Evolutionary conservation across 2,329 filamentous ascomycete genomes (phyloP), one percentile per base, ranked within the genome.

Genomic region (Cercospora sp.): DNA sequence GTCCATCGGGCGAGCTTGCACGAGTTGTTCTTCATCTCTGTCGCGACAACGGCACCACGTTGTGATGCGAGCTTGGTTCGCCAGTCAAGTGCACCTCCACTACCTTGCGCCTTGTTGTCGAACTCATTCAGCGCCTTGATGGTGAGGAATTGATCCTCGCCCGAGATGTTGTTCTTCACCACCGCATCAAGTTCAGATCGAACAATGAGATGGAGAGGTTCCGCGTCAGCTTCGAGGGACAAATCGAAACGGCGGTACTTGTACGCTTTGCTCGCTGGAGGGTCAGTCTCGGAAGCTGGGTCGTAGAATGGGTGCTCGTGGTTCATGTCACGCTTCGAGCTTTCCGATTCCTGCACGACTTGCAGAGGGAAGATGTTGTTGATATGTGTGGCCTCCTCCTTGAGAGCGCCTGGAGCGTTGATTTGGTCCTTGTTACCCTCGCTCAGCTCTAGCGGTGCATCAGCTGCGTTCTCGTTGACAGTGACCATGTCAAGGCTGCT

Each of bases 11-110:
- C 95, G 71, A 99, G 90, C 86, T 99, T 99, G 91, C 93, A 97
- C 79, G 90, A 93, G 88, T 99, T 99, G 89, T 99, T 99, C 92
- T 99, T 99, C 95, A 99, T 99, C 85, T 99, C 95, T 12, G 95
- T 99, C 21, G 95, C 95, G 28, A 99, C 91, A 53, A 99, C 94
- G 66, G 95, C 95, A 89, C 95, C 95, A 77, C 95, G 91, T 85
- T 97, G 94, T 76, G 90, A 93, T 72, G 92, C 91, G 69, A 99
- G 88, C 88, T 99, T 99, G 74, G 90, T 91, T 80, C 95, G 88
- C 95, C 95, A 99, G 87, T 99, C 95, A 63, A 99, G 87, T 65
- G 95, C 95, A 72, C 94, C 93, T 74, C 95, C 95, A 74, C 92
- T 92, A 75, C 95, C 95, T 80, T 96, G 94, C 26, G 95, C 95